Conservation (phyloP, 1,139 yeast genomes). For the Barnettozyma hawaiiensis region DNA sequence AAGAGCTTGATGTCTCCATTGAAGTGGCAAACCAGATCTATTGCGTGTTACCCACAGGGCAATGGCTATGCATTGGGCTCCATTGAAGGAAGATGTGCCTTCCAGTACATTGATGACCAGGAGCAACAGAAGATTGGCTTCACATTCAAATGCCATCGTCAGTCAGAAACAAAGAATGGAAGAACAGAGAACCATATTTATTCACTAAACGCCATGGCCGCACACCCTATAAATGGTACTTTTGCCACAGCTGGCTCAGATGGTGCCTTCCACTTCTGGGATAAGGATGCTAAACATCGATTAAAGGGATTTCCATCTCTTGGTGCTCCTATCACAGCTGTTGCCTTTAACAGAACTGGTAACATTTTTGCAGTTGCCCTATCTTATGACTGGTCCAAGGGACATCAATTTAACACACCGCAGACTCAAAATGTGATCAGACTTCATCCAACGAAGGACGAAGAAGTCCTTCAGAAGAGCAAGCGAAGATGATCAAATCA, state of each 20-base stretch:
- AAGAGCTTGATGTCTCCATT: conserved; percentile 74
- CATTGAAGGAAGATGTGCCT: conserved; percentile 95
- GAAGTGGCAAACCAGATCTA: conserved; percentile 82
- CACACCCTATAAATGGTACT: conserved; percentile 90
- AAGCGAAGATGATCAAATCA: conserved; percentile 38
- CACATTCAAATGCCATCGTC: conserved; percentile 92
- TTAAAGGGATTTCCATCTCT: conserved; percentile 74
- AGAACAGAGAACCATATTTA: conserved; percentile 51
- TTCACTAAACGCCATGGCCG: conserved; percentile 72
- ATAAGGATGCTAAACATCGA: conserved; percentile 86
- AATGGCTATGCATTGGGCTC: conserved; percentile 92
- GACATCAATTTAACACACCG: conserved; percentile 70
- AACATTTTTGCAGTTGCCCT: conserved; percentile 84
- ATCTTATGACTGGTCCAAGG: conserved; percentile 94
- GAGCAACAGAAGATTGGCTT: conserved; percentile 72
- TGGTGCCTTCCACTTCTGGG: conserved; percentile 95
- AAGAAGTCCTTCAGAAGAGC: conserved; percentile 75
- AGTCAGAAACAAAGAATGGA: conserved; percentile 32
- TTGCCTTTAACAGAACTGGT: conserved; percentile 81
- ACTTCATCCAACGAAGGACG: conserved; percentile 80
- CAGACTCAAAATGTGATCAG: conserved; percentile 73
- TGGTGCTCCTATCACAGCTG: conserved; percentile 68
- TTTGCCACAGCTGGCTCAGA: conserved; percentile 94
- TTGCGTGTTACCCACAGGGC: conserved; percentile 83
- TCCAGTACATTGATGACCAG: conserved; percentile 82